Evolutionary conservation across 306 rosid species (phyloP), one percentile per base, ranked within the genome.

Genomic region (Casuarina equisetifolia): DNA sequence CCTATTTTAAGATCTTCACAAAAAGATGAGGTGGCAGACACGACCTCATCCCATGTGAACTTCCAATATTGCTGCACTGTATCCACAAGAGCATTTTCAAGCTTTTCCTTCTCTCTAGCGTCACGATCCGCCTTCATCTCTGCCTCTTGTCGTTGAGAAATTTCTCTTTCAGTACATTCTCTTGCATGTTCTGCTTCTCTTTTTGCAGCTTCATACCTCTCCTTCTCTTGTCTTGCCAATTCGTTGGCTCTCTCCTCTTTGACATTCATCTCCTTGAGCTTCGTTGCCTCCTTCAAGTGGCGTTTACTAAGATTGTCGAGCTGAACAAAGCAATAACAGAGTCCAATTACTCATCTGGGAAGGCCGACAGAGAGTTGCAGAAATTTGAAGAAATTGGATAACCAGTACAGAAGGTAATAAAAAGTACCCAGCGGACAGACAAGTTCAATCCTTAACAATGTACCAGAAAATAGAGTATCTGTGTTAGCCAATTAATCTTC

Each of bases 41-140:
- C 89, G 72, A 96, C 90, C 82, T 96, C 98, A 76, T 92, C 97
- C 99, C 97, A 96, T 9, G 85, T 69, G 72, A 92, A 87, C 62
- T 82, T 80, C 74, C 81, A 88, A 80, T 92, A 91, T 73, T 85
- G 86, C 63, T 51, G 91, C 73, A 71, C 40, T 35, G 90, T 80
- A 80, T 96, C 93, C 46, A 70, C 68, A 38, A 92, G 91, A 80
- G 92, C 97, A 75, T 36, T 83, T 85, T 91, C 94, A 59, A 92
- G 89, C 79, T 86, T 92, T 80, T 85, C 91, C 72, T 70, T 96
- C 84, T 86, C 93, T 86, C 69, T 84, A 40, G 88, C 86, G 62
- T 91, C 91, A 69, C 55, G 88, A 55, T 79, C 62, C 50, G 91
- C 96, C 81, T 87, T 86, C 69, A 69, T 61, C 85, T 92, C 98